Evolutionary conservation across 1,284 basidiomycete genomes (phyloP), one percentile per base, ranked within the genome.

Genomic region (Fomitopsis betulina): DNA sequence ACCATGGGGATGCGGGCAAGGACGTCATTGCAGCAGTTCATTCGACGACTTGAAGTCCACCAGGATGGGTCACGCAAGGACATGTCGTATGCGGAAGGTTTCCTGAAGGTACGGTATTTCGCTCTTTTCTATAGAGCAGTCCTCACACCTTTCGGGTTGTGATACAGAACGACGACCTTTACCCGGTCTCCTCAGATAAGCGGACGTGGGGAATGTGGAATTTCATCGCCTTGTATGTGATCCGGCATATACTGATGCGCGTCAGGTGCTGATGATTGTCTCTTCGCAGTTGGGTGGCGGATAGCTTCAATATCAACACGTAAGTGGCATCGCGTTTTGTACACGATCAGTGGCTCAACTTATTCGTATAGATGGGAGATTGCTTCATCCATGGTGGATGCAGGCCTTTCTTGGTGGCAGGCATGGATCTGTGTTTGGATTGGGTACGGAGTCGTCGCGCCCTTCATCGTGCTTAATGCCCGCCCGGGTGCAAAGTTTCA

Each of bases 351-450:
- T 43, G 53, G 30, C 54, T 19, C 43, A 23, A 12, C 58, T 62
- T 38, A 58, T 54, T 30, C 54, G 15, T 9, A 42, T 62, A 87
- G 85, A 62, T 89, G 85, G 86, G 86, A 87, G 85, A 88, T 89
- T 61, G 85, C 80, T 0, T 87, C 85, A 17, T 86, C 86, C 6
- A 90, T 92, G 87, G 84, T 89, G 45, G 81, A 85, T 57, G 74
- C 85, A 10, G 89, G 89, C 3, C 77, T 93, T 25, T 86, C 84
- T 0, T 93, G 89, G 89, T 93, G 89, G 89, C 88, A 91, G 69
- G 85, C 89, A 12, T 90, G 87, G 87, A 77, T 90, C 40, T 84
- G 86, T 65, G 87, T 91, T 17, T 90, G 86, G 81, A 68, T 93
- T 53, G 91, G 91, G 1, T 94, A 93, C 69, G 77, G 79, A 0